Conservation (phyloP, 768 basidiomycete genomes). For the Podaxis sp. region DNA sequence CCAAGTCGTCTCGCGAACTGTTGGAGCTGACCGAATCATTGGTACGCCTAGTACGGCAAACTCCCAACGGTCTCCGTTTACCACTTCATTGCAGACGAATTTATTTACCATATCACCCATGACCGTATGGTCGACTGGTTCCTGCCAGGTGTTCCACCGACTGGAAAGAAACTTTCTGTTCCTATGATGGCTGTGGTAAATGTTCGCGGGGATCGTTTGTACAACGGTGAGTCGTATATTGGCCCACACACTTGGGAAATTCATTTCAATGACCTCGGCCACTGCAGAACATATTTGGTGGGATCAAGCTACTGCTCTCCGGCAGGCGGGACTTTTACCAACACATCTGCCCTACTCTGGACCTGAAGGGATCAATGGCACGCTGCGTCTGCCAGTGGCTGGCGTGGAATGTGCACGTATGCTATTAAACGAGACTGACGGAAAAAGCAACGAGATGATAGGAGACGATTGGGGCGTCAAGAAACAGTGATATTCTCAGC, state of each 20-base stretch:
- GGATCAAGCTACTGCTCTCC: conserved; percentile 39
- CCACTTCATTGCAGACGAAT: conserved; percentile 38
- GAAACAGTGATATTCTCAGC: background rate
- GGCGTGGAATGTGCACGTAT: conserved; percentile 35
- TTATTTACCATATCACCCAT: conserved; percentile 46
- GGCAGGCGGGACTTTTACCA: conserved; percentile 35
- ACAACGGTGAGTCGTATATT: conserved; percentile 14
- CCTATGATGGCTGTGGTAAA: conserved; percentile 59
- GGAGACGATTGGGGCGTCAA: conserved; percentile 30
- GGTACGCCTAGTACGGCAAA: conserved; percentile 28
- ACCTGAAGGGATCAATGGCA: conserved; percentile 17
- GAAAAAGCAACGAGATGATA: conserved; percentile 38
- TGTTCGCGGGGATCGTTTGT: conserved; percentile 39
- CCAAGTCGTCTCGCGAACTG: conserved; percentile 47
- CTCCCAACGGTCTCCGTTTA: background rate
- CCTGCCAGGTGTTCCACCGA: conserved; percentile 53
- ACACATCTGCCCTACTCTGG: conserved; percentile 28
- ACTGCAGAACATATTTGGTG: conserved; percentile 43
- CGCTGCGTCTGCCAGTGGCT: conserved; percentile 34
- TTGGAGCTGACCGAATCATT: conserved; percentile 50
- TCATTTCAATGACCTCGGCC: background rate
- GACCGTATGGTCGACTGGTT: conserved; percentile 44
- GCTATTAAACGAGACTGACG: conserved; percentile 35
- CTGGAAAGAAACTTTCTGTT: conserved; percentile 43
- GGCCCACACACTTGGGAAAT: background rate